These are phyloP conservation scores for Solanum hybrid DNA, from an alignment of 305 asterid species.

Conservation along the genomic window DNA sequence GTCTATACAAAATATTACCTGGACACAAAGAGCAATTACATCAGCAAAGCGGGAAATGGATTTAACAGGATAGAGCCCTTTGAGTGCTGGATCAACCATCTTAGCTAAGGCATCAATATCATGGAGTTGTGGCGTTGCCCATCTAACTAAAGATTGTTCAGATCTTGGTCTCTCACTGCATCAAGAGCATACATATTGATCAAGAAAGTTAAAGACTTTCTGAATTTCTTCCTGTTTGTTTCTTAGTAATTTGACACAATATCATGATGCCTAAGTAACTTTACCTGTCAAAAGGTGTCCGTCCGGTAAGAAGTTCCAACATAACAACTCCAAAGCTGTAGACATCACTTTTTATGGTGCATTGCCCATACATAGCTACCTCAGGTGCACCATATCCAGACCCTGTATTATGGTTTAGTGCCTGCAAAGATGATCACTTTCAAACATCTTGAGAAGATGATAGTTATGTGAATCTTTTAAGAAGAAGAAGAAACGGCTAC, in stretches of 20 bases:
- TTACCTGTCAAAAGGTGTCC: conserved; percentile 19
- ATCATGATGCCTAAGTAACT: neutral
- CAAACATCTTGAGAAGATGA: neutral
- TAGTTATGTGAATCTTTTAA: neutral
- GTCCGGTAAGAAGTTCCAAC: conserved; percentile 34
- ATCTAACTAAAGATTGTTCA: conserved; percentile 36
- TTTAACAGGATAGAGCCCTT: conserved; percentile 38
- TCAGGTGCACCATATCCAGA: conserved; percentile 20
- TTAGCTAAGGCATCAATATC: conserved; percentile 39
- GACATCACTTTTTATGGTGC: conserved; percentile 19
- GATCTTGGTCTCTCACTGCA: conserved; percentile 28
- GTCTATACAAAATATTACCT: conserved; percentile 20
- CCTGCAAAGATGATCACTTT: conserved; percentile 13
- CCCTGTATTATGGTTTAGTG: conserved; percentile 12
- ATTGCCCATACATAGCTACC: conserved; percentile 15
- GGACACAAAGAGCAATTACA: conserved; percentile 39
- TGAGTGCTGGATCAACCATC: conserved; percentile 43
- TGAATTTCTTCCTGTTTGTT: neutral
- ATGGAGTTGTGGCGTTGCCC: conserved; percentile 48
- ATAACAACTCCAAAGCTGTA: conserved; percentile 39
- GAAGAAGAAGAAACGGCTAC: neutral
- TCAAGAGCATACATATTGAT: neutral
- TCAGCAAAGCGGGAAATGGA: conserved; percentile 44
- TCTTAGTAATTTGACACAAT: neutral
- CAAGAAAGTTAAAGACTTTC: neutral